A percentile compares a stretch with the other conserved stretches of the same genome.
phyloP scores from a whole-genome alignment of 1,284 basidiomycete species.

The Rhizoctonia solani region DNA sequence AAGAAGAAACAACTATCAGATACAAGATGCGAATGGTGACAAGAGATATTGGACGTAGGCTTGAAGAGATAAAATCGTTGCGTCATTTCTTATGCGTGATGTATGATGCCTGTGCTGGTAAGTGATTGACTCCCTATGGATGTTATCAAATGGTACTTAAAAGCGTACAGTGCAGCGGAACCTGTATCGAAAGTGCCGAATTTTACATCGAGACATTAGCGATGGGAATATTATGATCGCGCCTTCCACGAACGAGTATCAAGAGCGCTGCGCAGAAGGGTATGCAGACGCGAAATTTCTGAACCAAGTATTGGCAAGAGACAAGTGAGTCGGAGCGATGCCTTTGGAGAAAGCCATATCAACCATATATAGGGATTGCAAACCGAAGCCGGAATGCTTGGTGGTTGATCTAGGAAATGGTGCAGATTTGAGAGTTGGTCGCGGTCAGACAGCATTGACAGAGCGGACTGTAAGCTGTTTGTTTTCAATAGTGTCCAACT shows the following conservation, averaged over 20 bases:
- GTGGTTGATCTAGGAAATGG: neutral
- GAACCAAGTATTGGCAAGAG: neutral
- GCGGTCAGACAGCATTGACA: neutral
- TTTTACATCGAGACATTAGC: slow-evolving; percentile 5
- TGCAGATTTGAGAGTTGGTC: neutral
- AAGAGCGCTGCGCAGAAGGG: neutral
- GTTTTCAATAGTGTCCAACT: neutral
- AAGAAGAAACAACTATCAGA: neutral
- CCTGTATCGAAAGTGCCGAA: neutral
- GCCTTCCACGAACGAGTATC: neutral
- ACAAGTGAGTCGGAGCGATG: neutral
- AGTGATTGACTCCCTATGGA: neutral
- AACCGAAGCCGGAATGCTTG: neutral
- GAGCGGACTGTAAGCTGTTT: neutral
- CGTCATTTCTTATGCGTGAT: neutral
- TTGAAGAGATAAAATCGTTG: neutral
- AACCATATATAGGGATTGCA: neutral
- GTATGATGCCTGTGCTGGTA: slow-evolving; percentile 17
- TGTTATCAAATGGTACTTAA: neutral
- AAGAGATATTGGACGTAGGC: neutral
- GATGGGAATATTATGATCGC: slow-evolving; percentile 10
- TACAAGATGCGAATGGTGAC: slow-evolving; percentile 8
- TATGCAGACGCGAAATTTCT: neutral
- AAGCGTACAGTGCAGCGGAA: neutral
- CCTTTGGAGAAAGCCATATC: neutral